phyloP scores from a whole-genome alignment of 352 stramenopile genomes.

The Aphanomyces euteiches region DNA sequence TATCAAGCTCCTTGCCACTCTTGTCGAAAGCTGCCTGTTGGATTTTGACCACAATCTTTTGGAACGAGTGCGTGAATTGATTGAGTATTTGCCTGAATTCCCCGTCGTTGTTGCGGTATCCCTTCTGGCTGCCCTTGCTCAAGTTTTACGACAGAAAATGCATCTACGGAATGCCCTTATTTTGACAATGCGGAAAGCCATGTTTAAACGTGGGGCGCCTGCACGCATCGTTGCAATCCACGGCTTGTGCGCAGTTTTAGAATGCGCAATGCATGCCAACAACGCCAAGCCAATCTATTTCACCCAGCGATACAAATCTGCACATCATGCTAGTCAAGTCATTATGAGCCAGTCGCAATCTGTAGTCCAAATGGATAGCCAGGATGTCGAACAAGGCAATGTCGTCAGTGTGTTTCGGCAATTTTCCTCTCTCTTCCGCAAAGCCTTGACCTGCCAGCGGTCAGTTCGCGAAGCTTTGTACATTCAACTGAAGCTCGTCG shows the following conservation, averaged over 20 bases:
- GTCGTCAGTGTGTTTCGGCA: constrained; percentile 42
- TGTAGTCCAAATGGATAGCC: constrained; percentile 14
- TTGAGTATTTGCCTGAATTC: constrained; percentile 54
- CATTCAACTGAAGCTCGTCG: constrained; percentile 43
- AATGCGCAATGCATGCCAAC: constrained; percentile 15
- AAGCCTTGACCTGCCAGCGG: constrained; percentile 47
- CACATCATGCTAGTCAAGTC: constrained; percentile 12
- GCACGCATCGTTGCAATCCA: constrained; percentile 51
- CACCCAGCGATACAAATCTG: constrained; percentile 13
- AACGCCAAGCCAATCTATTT: constrained; percentile 19
- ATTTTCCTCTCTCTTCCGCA: constrained; percentile 54
- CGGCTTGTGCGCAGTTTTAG: constrained; percentile 37
- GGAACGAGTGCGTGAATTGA: constrained; percentile 42
- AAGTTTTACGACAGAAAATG: constrained; percentile 41
- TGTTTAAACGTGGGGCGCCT: constrained; percentile 55
- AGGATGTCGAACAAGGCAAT: constrained; percentile 23
- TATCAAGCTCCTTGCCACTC: constrained; percentile 39
- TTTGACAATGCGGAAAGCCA: constrained; percentile 54
- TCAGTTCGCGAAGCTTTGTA: constrained; percentile 48
- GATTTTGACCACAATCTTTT: constrained; percentile 41
- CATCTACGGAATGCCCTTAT: constrained; percentile 49
- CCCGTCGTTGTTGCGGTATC: constrained; percentile 33
- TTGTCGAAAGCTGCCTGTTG: constrained; percentile 43
- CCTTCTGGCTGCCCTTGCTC: constrained; percentile 40
- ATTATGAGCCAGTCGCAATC: constrained; percentile 26